Evolutionary conservation across 768 basidiomycete genomes (phyloP).

Genomic region (Xerocomellus amylosporus): DNA sequence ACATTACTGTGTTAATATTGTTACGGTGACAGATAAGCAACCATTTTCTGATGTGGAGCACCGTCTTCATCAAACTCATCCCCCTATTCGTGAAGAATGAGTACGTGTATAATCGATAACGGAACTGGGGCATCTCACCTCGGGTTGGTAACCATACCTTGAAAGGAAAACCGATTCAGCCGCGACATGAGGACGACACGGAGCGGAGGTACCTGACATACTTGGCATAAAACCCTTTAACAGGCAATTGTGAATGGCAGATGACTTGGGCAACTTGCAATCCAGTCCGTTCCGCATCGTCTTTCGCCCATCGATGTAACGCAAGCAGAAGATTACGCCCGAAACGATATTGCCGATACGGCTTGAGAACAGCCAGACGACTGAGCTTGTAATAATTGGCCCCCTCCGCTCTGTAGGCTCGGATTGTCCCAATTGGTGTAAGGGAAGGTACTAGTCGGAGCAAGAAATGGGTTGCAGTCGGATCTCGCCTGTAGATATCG

Average conservation of each 20-base stretch:
- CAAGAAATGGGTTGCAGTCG: constrained; percentile 65
- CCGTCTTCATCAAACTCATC: constrained; percentile 79
- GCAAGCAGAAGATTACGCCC: constrained; percentile 64
- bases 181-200: constrained; percentile 10
- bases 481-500: constrained; percentile 50
- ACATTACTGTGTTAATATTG: constrained; percentile 26
- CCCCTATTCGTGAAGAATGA: constrained; percentile 45
- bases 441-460: constrained; percentile 62
- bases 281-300: constrained; percentile 33
- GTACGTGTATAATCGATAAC: constrained; percentile 19
- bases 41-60: constrained; percentile 85
- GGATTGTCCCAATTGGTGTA: constrained; percentile 69
- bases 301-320: constrained; percentile 57
- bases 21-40: constrained; percentile 48
- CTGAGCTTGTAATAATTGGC: constrained; percentile 65
- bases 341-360: constrained; percentile 60
- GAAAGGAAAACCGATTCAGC: constrained; percentile 18
- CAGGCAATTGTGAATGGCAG: constrained; percentile 67
- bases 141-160: constrained; percentile 66
- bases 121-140: constrained; percentile 44
- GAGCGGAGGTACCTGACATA: constrained; percentile 31
- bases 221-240: constrained; percentile 74
- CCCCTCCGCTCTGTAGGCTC: constrained; percentile 41
- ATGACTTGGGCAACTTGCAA: constrained; percentile 44
- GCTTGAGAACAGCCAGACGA: constrained; percentile 65